Percentiles rank a stretch among this genome's conserved stretches.
These are phyloP conservation scores for Epichloe sylvatica DNA, from an alignment of 2,329 filamentous ascomycete species.

Conservation along the genomic window DNA sequence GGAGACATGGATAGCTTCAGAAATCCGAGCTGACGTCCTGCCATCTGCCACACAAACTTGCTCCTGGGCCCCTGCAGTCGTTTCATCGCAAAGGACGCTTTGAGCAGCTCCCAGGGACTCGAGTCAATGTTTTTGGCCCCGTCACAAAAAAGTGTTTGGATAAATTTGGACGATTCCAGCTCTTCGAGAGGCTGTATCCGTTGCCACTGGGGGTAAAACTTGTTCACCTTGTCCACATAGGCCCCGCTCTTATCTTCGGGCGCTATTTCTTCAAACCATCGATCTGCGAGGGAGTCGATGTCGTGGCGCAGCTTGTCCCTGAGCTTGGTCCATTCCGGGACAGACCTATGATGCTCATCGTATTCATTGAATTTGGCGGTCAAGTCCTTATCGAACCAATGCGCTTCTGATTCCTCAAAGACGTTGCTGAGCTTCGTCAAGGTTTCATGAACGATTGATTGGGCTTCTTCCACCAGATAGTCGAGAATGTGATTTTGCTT, in stretches of 20 bases:
- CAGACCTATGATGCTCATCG: not conserved
- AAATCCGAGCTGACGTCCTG: constrained; percentile 32
- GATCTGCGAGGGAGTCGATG: constrained; percentile 14
- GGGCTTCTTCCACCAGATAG: not conserved
- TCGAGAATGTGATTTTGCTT: not conserved
- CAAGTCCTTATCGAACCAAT: not conserved
- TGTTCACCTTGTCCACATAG: constrained; percentile 17
- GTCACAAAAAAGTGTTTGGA: constrained; percentile 15
- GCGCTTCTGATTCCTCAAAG: not conserved
- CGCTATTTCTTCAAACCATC: constrained; percentile 19
- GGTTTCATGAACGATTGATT: not conserved
- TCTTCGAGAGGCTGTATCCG: constrained; percentile 24
- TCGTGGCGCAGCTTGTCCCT: constrained; percentile 10
- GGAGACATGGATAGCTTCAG: constrained; percentile 27
- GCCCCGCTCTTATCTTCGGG: constrained; percentile 6
- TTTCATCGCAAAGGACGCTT: constrained; percentile 35
- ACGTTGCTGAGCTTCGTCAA: not conserved
- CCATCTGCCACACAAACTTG: constrained; percentile 33
- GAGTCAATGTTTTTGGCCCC: constrained; percentile 13
- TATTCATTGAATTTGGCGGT: not conserved
- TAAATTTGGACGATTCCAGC: constrained; percentile 12
- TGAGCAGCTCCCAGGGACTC: constrained; percentile 34
- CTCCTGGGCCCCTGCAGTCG: constrained; percentile 10
- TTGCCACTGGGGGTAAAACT: constrained; percentile 28
- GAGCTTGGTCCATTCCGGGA: constrained; percentile 16